phyloP scores from a whole-genome alignment of 1,284 basidiomycete genomes.

The Ustilago sp. region DNA sequence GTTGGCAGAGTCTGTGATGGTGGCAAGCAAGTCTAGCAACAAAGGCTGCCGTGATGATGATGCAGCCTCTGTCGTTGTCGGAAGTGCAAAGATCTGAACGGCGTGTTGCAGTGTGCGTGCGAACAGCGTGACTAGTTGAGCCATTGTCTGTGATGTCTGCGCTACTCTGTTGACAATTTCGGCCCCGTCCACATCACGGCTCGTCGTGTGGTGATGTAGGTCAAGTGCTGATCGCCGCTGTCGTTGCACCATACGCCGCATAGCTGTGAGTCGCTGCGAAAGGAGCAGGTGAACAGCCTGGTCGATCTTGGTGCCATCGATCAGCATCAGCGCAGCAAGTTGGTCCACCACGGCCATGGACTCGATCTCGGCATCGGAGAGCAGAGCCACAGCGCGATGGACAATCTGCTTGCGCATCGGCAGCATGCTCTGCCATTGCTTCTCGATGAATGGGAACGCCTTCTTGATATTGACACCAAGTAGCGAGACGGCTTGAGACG shows the following conservation, averaged over 20 bases:
- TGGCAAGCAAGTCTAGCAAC: slow-evolving; percentile 23
- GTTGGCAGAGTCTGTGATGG: slow-evolving; percentile 24
- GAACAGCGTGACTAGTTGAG: slow-evolving; percentile 30
- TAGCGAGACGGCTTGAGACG: slow-evolving; percentile 28
- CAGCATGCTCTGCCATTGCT: slow-evolving; percentile 53
- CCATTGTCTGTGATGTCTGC: slow-evolving; percentile 31
- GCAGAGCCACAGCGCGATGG: slow-evolving; percentile 36
- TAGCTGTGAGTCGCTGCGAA: slow-evolving; percentile 38
- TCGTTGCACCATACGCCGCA: slow-evolving; percentile 30
- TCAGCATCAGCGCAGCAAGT: slow-evolving; percentile 43
- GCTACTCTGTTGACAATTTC: slow-evolving; percentile 9
- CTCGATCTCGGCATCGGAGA: slow-evolving; percentile 44
- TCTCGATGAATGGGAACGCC: slow-evolving; percentile 55
- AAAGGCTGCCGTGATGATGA: slow-evolving; percentile 11
- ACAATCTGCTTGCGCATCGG: slow-evolving; percentile 59
- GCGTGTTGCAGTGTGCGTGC: slow-evolving; percentile 45
- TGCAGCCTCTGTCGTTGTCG: slow-evolving; percentile 1
- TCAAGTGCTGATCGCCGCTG: not conserved
- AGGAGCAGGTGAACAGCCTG: slow-evolving; percentile 35
- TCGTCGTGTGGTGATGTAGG: slow-evolving; percentile 8
- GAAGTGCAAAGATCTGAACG: slow-evolving; percentile 34
- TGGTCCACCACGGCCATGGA: slow-evolving; percentile 42
- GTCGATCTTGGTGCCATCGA: slow-evolving; percentile 37
- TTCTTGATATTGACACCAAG: slow-evolving; percentile 45
- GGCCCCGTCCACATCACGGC: not conserved